These are phyloP conservation scores for Tephrocybe sp. DNA, from an alignment of 768 basidiomycete genomes.

Conservation along the genomic window DNA sequence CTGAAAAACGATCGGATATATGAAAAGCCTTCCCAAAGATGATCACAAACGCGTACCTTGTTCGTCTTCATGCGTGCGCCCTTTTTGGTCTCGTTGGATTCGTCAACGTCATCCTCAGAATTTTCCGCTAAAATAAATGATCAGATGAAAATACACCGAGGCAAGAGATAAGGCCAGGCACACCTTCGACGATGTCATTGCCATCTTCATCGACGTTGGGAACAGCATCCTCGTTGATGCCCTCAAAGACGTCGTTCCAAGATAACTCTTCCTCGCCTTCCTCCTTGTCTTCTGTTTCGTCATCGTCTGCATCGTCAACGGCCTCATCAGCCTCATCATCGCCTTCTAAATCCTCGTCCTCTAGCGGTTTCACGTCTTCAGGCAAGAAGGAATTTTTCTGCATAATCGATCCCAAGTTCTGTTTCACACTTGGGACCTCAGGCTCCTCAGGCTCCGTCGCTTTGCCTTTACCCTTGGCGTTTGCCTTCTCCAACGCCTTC, in stretches of 20 bases:
- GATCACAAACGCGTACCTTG: constrained; percentile 52
- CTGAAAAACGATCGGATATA: constrained; percentile 34
- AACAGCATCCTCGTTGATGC: constrained; percentile 34
- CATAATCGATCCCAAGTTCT: constrained; percentile 83
- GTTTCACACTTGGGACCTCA: constrained; percentile 65
- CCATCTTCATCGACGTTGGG: constrained; percentile 26
- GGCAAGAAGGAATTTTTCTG: constrained; percentile 86
- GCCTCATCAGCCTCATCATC: constrained; percentile 38
- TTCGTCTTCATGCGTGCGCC: constrained; percentile 88
- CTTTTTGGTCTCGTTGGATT: constrained; percentile 34
- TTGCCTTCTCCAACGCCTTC: constrained; percentile 38
- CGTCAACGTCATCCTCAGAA: constrained; percentile 13
- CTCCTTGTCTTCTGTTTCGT: constrained; percentile 36
- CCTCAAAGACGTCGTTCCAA: constrained; percentile 88
- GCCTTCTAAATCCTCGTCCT: constrained; percentile 44
- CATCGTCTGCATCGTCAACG: constrained; percentile 33
- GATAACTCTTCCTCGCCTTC: constrained; percentile 57
- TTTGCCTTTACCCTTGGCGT: constrained; percentile 55
- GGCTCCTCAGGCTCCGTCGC: constrained; percentile 32
- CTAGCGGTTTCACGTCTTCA: constrained; percentile 75
- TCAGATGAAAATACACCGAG: constrained; percentile 7
- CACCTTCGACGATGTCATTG: constrained; percentile 25
- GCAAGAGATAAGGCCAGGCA: constrained; percentile 15
- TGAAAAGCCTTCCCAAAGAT: background rate
- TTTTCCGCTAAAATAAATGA: constrained; percentile 8